Percentiles rank a stretch among this genome's conserved stretches.
Conservation (phyloP, 1,139 yeast species). For the Entelexis paramagnoliae region DNA sequence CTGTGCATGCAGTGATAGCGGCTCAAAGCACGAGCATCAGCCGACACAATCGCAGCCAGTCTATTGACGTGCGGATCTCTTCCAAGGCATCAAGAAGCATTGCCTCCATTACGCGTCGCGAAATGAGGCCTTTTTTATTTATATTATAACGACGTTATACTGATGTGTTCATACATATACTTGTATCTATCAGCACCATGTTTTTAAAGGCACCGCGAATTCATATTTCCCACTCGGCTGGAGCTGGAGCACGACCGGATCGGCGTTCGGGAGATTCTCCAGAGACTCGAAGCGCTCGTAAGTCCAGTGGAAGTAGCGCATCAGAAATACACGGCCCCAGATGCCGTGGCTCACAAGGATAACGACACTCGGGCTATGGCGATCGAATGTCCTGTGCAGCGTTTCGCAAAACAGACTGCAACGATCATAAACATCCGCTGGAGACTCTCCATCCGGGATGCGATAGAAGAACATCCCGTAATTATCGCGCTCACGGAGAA, state of each 20-base stretch:
- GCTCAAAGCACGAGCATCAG: neutral
- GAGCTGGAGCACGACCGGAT: conserved; percentile 66
- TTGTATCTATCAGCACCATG: conserved; percentile 6
- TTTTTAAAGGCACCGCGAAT: conserved; percentile 24
- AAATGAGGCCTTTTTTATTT: neutral
- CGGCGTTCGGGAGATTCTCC: conserved; percentile 75
- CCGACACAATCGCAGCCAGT: neutral
- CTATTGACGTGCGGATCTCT: neutral
- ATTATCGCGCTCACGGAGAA: conserved; percentile 72
- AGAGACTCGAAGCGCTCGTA: conserved; percentile 79
- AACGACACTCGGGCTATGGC: conserved; percentile 55
- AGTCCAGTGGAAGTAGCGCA: conserved; percentile 89
- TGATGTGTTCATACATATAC: neutral
- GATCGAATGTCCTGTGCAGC: conserved; percentile 64
- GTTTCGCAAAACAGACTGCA: conserved; percentile 85
- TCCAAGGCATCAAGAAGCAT: neutral
- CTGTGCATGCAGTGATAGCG: neutral
- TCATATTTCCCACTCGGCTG: conserved; percentile 30
- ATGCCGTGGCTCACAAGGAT: conserved; percentile 88
- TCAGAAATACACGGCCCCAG: conserved; percentile 82
- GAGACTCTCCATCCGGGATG: conserved; percentile 88
- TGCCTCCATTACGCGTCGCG: neutral
- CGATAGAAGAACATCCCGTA: conserved; percentile 89
- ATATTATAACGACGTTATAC: neutral
- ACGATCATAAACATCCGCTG: conserved; percentile 88